These are phyloP conservation scores for Hymenotorrendiella dingleyae DNA, from an alignment of 2,329 filamentous ascomycete species.

Conservation along the genomic window DNA sequence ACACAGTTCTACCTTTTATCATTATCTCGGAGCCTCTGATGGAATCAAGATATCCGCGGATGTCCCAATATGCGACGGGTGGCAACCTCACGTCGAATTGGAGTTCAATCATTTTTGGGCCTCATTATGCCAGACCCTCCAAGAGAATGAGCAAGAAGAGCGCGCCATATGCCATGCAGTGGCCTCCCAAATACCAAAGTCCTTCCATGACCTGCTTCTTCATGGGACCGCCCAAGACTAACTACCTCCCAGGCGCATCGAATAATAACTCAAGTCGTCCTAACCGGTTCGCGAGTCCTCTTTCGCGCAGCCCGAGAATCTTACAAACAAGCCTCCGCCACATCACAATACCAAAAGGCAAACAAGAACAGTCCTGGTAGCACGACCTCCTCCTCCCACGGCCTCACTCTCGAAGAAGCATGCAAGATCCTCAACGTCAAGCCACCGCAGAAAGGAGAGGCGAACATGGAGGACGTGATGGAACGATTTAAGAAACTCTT, in stretches of 20 bases:
- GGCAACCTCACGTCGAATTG: no score
- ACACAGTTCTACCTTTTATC: no score
- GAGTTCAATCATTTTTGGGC: no score
- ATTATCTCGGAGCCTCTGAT: no score
- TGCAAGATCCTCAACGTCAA: conserved; percentile 97
- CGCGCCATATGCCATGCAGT: no score
- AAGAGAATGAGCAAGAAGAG: no score
- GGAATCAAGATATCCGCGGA: no score
- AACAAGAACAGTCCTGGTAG: conserved; percentile 54
- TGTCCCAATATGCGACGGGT: no score
- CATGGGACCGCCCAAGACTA: no score
- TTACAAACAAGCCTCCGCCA: conserved; percentile 89
- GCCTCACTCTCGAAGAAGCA: conserved; percentile 91
- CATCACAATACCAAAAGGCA: conserved; percentile 73
- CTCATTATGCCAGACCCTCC: no score
- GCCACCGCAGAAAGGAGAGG: conserved; percentile 71
- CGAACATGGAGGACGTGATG: conserved; percentile 73
- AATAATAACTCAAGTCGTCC: conserved; percentile 86
- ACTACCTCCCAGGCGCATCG: conserved; percentile 69
- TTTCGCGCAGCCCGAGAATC: conserved; percentile 90
- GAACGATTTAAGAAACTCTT: conserved; percentile 91
- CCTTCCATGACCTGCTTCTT: no score
- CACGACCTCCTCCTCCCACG: conserved; percentile 44
- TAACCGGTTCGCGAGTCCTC: conserved; percentile 86
- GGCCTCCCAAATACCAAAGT: no score